A percentile compares a stretch with the other conserved stretches of the same genome.
These are phyloP conservation scores for Penicillium cosmopolitanum DNA, from an alignment of 495 filamentous ascomycete genomes.

Conservation along the genomic window DNA sequence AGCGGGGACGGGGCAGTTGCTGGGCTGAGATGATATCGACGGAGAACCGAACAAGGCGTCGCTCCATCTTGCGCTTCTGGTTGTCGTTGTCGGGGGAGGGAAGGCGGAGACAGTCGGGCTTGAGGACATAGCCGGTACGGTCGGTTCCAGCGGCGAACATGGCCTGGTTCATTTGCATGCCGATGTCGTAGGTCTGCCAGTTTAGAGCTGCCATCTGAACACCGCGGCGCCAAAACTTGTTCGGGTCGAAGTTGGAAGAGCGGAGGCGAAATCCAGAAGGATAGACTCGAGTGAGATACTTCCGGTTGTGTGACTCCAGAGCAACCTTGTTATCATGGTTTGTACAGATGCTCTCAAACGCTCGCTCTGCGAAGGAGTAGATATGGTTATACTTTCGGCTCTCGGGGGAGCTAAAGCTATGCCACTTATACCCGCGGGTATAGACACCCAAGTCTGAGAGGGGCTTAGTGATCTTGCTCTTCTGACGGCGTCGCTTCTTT, in stretches of 20 bases:
- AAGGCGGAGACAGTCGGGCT: conserved; percentile 79
- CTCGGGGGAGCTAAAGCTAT: conserved; percentile 71
- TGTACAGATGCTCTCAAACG: conserved; percentile 76
- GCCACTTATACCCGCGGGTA: conserved; percentile 82
- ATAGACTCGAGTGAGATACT: conserved; percentile 91
- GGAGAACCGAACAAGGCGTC: conserved; percentile 78
- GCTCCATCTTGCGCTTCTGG: conserved; percentile 49
- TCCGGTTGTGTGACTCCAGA: conserved; percentile 88
- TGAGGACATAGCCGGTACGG: conserved; percentile 88
- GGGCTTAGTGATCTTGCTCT: conserved; percentile 82
- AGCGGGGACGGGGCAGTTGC: conserved; percentile 82
- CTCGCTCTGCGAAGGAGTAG: conserved; percentile 87
- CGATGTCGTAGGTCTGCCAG: conserved; percentile 96
- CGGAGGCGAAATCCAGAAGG: conserved; percentile 76
- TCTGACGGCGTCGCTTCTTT: conserved; percentile 58
- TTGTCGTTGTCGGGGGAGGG: conserved; percentile 51
- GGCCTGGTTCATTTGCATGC: conserved; percentile 93
- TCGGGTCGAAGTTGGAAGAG: conserved; percentile 91
- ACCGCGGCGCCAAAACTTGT: conserved; percentile 89
- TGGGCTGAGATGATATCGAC: conserved; percentile 93
- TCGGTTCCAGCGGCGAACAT: conserved; percentile 97
- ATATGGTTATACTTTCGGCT: conserved; percentile 88
- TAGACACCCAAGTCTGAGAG: conserved; percentile 90
- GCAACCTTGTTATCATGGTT: conserved; percentile 68
- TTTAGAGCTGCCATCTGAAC: conserved; percentile 97